phyloP scores from a whole-genome alignment of 345 rosid species.

The Brassica rapa region DNA sequence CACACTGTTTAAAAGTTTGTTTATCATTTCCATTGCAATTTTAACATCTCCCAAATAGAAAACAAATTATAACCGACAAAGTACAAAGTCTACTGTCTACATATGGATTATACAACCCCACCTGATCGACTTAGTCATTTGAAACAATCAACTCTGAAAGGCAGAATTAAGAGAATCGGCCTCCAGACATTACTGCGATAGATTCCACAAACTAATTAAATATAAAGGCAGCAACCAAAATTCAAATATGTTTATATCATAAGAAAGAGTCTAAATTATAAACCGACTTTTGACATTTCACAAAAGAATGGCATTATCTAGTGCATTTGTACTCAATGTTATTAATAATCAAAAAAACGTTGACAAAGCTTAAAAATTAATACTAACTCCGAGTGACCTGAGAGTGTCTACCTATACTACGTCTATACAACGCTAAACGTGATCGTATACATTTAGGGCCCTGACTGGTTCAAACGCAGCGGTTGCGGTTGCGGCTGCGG shows the following conservation, averaged over 20 bases:
- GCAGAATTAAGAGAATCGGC: background rate
- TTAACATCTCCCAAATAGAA: background rate
- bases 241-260: background rate
- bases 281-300: conserved; percentile 10
- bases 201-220: background rate
- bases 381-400: background rate
- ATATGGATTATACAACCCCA: background rate
- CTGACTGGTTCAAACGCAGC: too few species aligned
- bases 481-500: too few species aligned
- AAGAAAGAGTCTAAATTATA: background rate
- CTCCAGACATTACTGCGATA: conserved; percentile 1
- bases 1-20: background rate
- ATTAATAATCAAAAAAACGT: conserved; percentile 18
- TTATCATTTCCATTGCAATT: background rate
- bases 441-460: conserved; percentile 21
- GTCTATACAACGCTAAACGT: background rate
- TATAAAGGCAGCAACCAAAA: background rate
- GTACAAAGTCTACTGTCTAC: conserved; percentile 2
- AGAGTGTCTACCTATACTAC: background rate
- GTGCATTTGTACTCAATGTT: conserved; percentile 7
- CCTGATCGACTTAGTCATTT: conserved; percentile 3
- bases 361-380: background rate
- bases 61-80: background rate
- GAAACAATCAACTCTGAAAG: background rate
- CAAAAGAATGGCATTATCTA: background rate